Evolutionary conservation across 352 stramenopile genomes (phyloP).

Genomic region (Aphanomyces cochlioides): DNA sequence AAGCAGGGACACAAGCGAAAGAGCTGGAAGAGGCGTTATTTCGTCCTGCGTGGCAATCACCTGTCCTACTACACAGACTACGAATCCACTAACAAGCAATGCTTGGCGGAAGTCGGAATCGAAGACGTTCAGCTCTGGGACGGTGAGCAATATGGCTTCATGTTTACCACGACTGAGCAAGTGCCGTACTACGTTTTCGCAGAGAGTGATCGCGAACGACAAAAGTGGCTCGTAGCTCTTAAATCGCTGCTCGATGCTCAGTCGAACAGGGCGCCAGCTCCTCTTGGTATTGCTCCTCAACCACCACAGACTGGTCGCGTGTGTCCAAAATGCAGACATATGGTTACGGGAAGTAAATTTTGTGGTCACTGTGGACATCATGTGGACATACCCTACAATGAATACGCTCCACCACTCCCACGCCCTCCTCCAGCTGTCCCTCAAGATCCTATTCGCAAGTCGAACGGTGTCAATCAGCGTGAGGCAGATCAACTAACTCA

Average conservation of each 20-base stretch:
- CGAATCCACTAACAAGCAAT: constrained; percentile 25
- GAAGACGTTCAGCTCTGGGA: constrained; percentile 28
- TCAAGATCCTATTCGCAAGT: not conserved
- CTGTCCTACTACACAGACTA: constrained; percentile 28
- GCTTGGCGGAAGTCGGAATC: constrained; percentile 25
- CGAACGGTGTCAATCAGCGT: no score
- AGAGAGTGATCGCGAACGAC: constrained; percentile 25
- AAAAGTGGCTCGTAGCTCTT: constrained; percentile 30
- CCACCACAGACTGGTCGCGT: not conserved
- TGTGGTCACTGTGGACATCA: constrained; percentile 24
- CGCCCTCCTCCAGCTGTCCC: not conserved
- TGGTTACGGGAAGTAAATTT: constrained; percentile 21
- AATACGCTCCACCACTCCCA: not conserved
- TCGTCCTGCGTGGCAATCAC: constrained; percentile 55
- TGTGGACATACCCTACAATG: constrained; percentile 23
- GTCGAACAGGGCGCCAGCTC: not conserved
- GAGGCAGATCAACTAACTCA: not conserved
- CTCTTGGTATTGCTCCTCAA: not conserved
- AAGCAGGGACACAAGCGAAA: constrained; percentile 69
- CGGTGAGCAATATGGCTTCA: constrained; percentile 25
- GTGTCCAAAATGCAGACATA: constrained; percentile 28
- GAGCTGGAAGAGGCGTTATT: constrained; percentile 76
- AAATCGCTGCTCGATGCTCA: constrained; percentile 12
- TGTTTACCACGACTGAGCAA: constrained; percentile 30
- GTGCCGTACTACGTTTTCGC: constrained; percentile 31